Conservation (phyloP, 805 yeast genomes). For the Metschnikowia cerradonensis region DNA sequence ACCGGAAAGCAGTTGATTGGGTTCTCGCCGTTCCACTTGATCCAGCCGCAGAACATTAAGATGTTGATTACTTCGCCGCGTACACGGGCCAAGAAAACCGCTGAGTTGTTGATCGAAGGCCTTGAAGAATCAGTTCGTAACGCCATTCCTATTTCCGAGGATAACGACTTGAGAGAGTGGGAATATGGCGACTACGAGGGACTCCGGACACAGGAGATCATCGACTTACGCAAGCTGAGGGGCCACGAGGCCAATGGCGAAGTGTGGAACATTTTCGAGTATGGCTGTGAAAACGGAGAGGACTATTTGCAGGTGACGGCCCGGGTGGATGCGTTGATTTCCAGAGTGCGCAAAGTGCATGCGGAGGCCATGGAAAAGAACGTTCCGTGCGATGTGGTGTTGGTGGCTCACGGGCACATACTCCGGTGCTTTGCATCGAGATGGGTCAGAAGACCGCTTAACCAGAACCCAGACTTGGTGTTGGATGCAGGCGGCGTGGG, state of each 20-base stretch:
- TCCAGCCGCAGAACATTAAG: constrained; percentile 61
- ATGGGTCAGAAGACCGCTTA: constrained; percentile 67
- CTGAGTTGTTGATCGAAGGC: constrained; percentile 54
- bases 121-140: constrained; percentile 41
- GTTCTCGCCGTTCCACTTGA: constrained; percentile 43
- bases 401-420: constrained; percentile 93
- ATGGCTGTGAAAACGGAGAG: constrained; percentile 94
- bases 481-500: constrained; percentile 96
- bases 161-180: constrained; percentile 86
- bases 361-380: constrained; percentile 45
- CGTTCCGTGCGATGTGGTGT: constrained; percentile 65
- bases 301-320: constrained; percentile 57
- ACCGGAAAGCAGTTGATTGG: constrained; percentile 74
- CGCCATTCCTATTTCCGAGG: constrained; percentile 41
- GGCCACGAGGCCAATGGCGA: constrained; percentile 48
- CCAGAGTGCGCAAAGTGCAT: constrained; percentile 60
- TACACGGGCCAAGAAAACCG: constrained; percentile 71
- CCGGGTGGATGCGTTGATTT: constrained; percentile 70
- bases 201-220: constrained; percentile 60
- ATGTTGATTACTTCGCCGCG: constrained; percentile 79
- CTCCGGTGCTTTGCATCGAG: constrained; percentile 84
- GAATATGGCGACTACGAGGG: constrained; percentile 97
- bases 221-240: constrained; percentile 50
- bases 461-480: constrained; percentile 71
- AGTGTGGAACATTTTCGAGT: constrained; percentile 80